Conservation (phyloP, 2,329 filamentous ascomycete species). For the Teratosphaeria epicoccoides region DNA sequence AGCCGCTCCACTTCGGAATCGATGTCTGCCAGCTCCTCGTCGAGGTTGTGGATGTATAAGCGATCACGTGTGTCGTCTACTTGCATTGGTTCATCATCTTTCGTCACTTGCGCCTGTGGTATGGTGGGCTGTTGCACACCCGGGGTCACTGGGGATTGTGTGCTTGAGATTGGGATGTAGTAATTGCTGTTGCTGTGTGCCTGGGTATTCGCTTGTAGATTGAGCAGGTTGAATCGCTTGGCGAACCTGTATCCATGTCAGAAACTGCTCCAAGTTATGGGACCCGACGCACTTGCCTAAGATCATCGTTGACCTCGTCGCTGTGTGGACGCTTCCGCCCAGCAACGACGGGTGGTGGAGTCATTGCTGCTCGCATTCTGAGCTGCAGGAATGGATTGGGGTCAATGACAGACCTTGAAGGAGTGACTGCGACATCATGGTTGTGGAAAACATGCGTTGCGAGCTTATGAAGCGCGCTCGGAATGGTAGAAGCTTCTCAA, state of each 20-base stretch:
- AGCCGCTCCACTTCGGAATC: slow-evolving; percentile 53
- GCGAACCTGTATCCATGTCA: slow-evolving; percentile 46
- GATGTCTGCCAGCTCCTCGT: slow-evolving; percentile 68
- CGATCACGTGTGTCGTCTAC: slow-evolving; percentile 78
- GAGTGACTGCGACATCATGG: not conserved
- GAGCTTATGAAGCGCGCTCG: not conserved
- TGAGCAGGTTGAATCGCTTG: slow-evolving; percentile 71
- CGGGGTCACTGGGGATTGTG: not conserved
- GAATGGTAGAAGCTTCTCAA: not conserved
- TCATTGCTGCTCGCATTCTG: not conserved
- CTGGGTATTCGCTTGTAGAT: slow-evolving; percentile 3
- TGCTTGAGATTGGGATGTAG: slow-evolving; percentile 50
- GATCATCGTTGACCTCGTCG: not conserved
- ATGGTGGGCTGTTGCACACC: slow-evolving; percentile 43
- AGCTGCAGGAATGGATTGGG: not conserved
- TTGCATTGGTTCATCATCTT: slow-evolving; percentile 57
- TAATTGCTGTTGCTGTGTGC: slow-evolving; percentile 49
- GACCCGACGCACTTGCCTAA: not conserved
- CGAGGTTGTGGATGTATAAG: slow-evolving; percentile 83
- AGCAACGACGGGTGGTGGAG: not conserved
- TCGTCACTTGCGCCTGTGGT: not conserved
- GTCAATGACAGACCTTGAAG: not conserved
- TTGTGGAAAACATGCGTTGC: not conserved
- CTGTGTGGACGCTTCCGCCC: not conserved
- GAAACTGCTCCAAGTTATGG: not conserved